Evolutionary conservation across 2,329 filamentous ascomycete species (phyloP).

Genomic region (Exophiala bonariae): DNA sequence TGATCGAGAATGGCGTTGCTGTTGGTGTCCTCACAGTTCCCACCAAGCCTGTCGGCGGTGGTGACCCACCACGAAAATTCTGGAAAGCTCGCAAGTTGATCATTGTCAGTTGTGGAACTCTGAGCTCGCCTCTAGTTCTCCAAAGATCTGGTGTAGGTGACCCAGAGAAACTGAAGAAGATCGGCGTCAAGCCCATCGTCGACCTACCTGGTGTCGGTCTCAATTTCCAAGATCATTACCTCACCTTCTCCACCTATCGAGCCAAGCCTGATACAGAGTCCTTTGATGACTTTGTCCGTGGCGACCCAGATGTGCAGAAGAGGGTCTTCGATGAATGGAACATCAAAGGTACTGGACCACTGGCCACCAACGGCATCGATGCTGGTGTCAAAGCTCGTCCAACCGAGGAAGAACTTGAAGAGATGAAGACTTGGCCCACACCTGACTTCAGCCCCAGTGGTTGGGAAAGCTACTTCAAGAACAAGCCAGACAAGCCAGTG

Average conservation of each 20-base stretch:
- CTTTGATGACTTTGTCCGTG: slow-evolving; percentile 78
- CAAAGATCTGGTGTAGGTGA: slow-evolving; percentile 75
- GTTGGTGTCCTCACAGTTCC: slow-evolving; percentile 70
- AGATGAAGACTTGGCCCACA: slow-evolving; percentile 72
- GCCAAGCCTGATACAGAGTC: slow-evolving; percentile 74
- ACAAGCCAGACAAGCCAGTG: slow-evolving; percentile 82
- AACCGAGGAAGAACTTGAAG: slow-evolving; percentile 64
- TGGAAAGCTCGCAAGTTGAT: slow-evolving; percentile 73
- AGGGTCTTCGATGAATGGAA: slow-evolving; percentile 76
- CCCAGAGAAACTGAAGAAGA: slow-evolving; percentile 68
- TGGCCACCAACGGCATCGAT: slow-evolving; percentile 77
- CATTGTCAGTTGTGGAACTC: slow-evolving; percentile 69
- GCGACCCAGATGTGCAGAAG: slow-evolving; percentile 71
- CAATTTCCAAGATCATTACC: slow-evolving; percentile 76
- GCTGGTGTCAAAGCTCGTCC: slow-evolving; percentile 77
- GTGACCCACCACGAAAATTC: slow-evolving; percentile 50
- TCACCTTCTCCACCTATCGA: slow-evolving; percentile 69
- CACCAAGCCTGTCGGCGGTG: slow-evolving; percentile 66
- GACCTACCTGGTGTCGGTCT: slow-evolving; percentile 72
- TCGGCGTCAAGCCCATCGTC: slow-evolving; percentile 67
- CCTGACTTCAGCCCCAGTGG: slow-evolving; percentile 68
- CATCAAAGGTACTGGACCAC: slow-evolving; percentile 72
- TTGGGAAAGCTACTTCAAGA: slow-evolving; percentile 80
- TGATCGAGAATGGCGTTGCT: slow-evolving; percentile 70
- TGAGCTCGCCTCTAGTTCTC: slow-evolving; percentile 72